Evolutionary conservation across 164 flowering plant species (phyloP).

Genomic region (Liquidambar formosana): DNA sequence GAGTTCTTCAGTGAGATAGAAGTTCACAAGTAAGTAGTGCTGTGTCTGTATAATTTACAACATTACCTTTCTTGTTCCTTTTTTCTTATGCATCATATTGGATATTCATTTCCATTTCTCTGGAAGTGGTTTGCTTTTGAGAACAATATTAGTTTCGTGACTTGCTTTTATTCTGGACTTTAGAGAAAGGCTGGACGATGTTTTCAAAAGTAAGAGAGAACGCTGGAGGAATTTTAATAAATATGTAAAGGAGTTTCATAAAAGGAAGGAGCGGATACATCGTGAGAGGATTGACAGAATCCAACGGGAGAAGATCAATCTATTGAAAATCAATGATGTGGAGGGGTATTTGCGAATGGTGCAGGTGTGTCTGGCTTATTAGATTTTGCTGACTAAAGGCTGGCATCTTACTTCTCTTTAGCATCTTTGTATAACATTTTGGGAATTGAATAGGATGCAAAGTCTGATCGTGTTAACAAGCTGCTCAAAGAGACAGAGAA

Average conservation of each 20-base stretch:
- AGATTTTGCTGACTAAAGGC: constrained; percentile 1
- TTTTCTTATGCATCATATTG: not conserved
- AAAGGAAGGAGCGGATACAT: constrained; percentile 88
- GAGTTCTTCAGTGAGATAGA: constrained; percentile 94
- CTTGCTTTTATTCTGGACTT: constrained; percentile 13
- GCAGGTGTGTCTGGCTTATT: constrained; percentile 56
- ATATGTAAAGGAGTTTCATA: constrained; percentile 92
- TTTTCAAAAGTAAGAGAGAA: constrained; percentile 82
- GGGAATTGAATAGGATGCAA: constrained; percentile 70
- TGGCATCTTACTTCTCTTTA: not conserved
- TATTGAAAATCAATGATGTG: constrained; percentile 95
- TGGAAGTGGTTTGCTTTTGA: constrained; percentile 1
- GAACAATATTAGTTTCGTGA: not conserved
- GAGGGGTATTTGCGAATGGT: constrained; percentile 99
- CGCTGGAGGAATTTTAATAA: constrained; percentile 90
- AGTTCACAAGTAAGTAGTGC: constrained; percentile 74
- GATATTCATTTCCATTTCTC: not conserved
- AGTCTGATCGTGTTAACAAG: constrained; percentile 95
- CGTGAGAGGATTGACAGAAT: constrained; percentile 97
- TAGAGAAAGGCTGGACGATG: constrained; percentile 93
- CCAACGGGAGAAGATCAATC: constrained; percentile 96
- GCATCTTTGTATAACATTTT: not conserved
- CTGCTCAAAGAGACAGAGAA: constrained; percentile 97
- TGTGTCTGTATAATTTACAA: constrained; percentile 1
- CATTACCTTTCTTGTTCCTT: not conserved